Base-by-base conservation (phyloP, 2,329 filamentous ascomycete genomes). In the Diaporthe vaccinii region DNA sequence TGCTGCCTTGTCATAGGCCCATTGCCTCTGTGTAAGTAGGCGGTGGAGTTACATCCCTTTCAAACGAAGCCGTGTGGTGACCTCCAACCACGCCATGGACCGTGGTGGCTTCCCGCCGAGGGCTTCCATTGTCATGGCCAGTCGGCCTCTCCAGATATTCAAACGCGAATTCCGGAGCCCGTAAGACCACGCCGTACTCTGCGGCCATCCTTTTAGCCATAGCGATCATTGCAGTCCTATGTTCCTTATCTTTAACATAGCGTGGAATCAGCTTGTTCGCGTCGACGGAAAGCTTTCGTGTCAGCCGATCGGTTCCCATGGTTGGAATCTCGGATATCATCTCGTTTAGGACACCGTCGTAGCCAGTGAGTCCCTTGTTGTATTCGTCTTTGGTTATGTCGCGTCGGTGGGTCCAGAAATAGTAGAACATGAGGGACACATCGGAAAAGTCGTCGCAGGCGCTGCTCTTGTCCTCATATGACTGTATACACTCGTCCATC, bases 201-300 rank as follows among this genome's bases (percentile, higher is more conserved):
- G 1, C 2, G 7, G 62, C 62, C 3, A 4, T 25, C 44, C 62
- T 39, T 8, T 10, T 6, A 14, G 62, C 62, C 20, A 20, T 1
- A 3, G 44, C 4, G 0, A 31, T 39, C 62, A 68, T 36, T 2
- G 9, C 1, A 1, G 22, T 14, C 62, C 22, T 53, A 8, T 3
- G 8, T 4, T 28, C 25, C 8, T 36, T 7, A 20, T 53, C 12
- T 15, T 34, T 55, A 12, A 73, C 36, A 36, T 57, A 73, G 20
- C 7, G 28, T 5, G 76, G 76, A 22, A 78, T 78, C 20, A 77
- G 59, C 28, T 71, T 20, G 28, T 77, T 46, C 15, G 76, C 67
- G 46, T 79, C 78, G 8, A 78, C 67, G n/a, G 75, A 79, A 9
- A 79, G 51, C 46, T 78, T 78, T 20, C 78, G 74, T 3, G 46